phyloP scores from a whole-genome alignment of 73 alveolate genomes.

The Paramecium tetraurelia region DNA sequence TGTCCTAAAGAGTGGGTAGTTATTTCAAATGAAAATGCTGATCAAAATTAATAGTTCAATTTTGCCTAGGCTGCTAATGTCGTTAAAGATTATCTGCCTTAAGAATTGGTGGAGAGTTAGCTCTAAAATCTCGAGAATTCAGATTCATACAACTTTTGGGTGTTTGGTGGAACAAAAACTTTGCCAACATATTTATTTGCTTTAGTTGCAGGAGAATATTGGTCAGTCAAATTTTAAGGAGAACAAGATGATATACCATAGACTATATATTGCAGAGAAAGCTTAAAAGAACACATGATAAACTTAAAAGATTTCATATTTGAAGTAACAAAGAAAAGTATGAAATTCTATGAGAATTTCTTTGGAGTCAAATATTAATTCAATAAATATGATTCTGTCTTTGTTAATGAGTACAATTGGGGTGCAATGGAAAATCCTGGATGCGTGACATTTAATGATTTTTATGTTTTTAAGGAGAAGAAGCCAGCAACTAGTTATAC shows the following conservation, averaged over 20 bases:
- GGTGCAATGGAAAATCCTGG: conserved; percentile 99
- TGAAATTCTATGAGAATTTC: conserved; percentile 90
- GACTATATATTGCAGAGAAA: conserved; percentile 69
- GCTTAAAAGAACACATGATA: conserved; percentile 68
- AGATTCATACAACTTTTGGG: background rate
- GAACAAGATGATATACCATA: background rate
- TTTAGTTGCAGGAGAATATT: conserved; percentile 62
- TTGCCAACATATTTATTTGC: conserved; percentile 63
- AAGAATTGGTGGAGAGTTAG: background rate
- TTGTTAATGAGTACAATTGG: conserved; percentile 92
- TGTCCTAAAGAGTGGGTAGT: conserved; percentile 95
- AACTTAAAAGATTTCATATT: conserved; percentile 67
- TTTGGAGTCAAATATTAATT: conserved; percentile 90
- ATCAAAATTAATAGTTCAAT: background rate
- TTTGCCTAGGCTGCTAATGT: background rate
- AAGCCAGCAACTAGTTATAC: conserved; percentile 53
- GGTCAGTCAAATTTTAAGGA: background rate
- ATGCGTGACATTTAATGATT: conserved; percentile 78
- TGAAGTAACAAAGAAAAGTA: conserved; percentile 83
- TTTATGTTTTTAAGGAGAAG: conserved; percentile 82
- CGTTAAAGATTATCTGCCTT: background rate
- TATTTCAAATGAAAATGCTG: conserved; percentile 78
- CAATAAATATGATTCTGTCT: conserved; percentile 91
- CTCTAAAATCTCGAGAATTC: background rate
- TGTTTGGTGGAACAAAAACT: conserved; percentile 7